phyloP scores from a whole-genome alignment of 257 asterid species.

The Jacaranda copaia region DNA sequence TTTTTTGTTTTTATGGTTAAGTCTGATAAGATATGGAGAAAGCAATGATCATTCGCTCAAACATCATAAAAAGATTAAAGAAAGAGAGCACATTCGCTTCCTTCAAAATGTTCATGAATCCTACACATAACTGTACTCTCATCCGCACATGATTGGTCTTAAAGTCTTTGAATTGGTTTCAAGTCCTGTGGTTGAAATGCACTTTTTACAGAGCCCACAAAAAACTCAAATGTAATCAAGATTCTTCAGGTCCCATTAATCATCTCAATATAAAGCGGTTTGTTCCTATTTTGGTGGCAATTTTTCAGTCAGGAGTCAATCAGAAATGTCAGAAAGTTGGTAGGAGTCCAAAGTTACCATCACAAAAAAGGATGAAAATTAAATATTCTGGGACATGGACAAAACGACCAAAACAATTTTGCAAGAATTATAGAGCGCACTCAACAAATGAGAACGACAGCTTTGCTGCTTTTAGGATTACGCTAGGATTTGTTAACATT shows the following conservation, averaged over 20 bases:
- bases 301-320: slow-evolving; percentile 34
- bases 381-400: slow-evolving; percentile 14
- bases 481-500: slow-evolving; percentile 6
- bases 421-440: slow-evolving; percentile 31
- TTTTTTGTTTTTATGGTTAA: no score
- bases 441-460: slow-evolving; percentile 12
- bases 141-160: slow-evolving; percentile 40
- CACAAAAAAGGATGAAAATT: slow-evolving; percentile 3
- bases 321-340: slow-evolving; percentile 23
- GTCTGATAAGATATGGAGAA: background rate
- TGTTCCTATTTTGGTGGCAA: slow-evolving; percentile 32
- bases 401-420: background rate
- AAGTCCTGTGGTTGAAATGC: background rate
- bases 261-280: slow-evolving; percentile 32
- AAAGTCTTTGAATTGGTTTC: slow-evolving; percentile 24
- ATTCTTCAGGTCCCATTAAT: slow-evolving; percentile 41
- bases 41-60: background rate
- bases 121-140: slow-evolving; percentile 26
- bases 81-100: background rate
- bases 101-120: slow-evolving; percentile 33
- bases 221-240: slow-evolving; percentile 30
- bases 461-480: slow-evolving; percentile 12
- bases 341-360: background rate
- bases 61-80: slow-evolving; percentile 15
- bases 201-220: background rate